Conservation (phyloP, 441 rosid genomes). For the Adansonia grandidieri region DNA sequence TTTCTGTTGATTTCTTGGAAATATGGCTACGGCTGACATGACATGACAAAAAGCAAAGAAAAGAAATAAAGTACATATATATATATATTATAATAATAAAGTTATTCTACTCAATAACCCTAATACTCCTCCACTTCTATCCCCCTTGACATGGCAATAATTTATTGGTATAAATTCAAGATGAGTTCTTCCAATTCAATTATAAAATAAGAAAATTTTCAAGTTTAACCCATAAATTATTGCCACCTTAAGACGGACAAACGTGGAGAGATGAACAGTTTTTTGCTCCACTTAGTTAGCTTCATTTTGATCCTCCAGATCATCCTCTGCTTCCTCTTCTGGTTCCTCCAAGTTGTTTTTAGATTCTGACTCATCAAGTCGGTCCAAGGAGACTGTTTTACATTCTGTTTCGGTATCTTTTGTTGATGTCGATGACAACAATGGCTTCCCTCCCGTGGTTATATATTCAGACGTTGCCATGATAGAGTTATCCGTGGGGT, state of each 20-base stretch:
- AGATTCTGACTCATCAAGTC: background rate
- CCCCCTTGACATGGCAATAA: background rate
- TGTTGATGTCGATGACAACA: background rate
- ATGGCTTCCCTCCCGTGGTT: background rate
- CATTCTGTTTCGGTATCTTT: conserved; percentile 29
- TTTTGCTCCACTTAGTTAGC: background rate
- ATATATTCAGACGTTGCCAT: background rate
- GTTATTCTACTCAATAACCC: background rate
- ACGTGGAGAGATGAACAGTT: background rate
- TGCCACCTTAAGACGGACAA: conserved; percentile 3
- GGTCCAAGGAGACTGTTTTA: background rate
- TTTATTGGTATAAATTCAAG: background rate
- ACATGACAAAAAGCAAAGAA: too few relatives aligned
- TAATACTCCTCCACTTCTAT: background rate
- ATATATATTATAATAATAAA: background rate
- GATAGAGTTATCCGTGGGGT: background rate
- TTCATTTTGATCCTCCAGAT: background rate
- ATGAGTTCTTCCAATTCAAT: conserved; percentile 3
- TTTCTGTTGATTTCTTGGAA: background rate
- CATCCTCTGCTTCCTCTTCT: background rate
- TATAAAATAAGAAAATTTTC: background rate
- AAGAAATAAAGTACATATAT: background rate
- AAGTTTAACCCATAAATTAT: background rate
- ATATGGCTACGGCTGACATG: background rate
- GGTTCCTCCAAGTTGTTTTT: background rate